These are phyloP conservation scores for Komagataella pseudopastoris DNA, from an alignment of 805 yeast species.

Conservation along the genomic window DNA sequence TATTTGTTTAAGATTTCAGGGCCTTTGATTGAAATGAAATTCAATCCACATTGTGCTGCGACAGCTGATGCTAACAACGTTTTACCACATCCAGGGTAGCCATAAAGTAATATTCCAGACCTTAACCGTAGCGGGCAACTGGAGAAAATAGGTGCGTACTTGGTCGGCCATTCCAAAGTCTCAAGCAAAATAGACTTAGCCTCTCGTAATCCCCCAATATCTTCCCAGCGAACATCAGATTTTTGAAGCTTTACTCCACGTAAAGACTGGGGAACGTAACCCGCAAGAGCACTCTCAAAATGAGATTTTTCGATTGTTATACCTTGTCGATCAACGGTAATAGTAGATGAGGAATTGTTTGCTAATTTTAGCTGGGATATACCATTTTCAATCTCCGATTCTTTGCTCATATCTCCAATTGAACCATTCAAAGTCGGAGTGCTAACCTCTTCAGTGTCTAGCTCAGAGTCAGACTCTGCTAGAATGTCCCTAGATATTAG, in stretches of 20 bases:
- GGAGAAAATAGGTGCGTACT: conserved; percentile 88
- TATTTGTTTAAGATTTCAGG: conserved; percentile 92
- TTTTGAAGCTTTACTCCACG: conserved; percentile 82
- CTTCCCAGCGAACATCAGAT: conserved; percentile 64
- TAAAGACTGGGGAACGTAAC: conserved; percentile 67
- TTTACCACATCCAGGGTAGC: conserved; percentile 97
- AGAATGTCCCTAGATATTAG: conserved; percentile 7
- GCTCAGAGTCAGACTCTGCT: conserved; percentile 9
- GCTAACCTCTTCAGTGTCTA: conserved; percentile 4
- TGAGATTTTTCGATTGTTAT: conserved; percentile 13
- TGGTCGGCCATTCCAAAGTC: conserved; percentile 95
- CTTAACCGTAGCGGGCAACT: conserved; percentile 77
- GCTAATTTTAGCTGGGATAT: not conserved
- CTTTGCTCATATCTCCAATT: not conserved
- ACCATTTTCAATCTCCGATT: not conserved
- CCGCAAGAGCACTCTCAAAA: conserved; percentile 45
- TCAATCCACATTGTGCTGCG: conserved; percentile 86
- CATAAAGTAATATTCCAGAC: conserved; percentile 83
- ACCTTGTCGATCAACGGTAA: not conserved
- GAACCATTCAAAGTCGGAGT: not conserved
- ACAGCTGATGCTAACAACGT: conserved; percentile 87
- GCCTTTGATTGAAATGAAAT: conserved; percentile 87
- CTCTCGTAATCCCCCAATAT: conserved; percentile 75
- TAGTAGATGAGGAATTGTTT: not conserved
- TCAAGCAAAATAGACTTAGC: conserved; percentile 71